These are phyloP conservation scores for Zymoseptoria brevis DNA, from an alignment of 2,329 filamentous ascomycete genomes.

Conservation along the genomic window DNA sequence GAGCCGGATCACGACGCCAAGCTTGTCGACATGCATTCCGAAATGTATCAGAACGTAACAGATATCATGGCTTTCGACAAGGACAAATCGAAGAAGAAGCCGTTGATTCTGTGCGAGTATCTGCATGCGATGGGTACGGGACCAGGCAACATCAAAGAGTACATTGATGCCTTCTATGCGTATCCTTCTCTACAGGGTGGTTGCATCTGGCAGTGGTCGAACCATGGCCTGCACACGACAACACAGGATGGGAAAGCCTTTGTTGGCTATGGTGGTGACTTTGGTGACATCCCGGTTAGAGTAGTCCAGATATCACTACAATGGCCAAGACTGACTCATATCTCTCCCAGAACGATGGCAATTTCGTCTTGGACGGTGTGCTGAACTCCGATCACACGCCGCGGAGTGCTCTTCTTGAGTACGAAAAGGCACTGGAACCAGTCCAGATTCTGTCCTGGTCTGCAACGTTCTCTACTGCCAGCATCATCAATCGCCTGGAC, in stretches of 20 bases:
- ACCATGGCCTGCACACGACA: slow-evolving; percentile 38
- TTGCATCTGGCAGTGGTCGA: slow-evolving; percentile 41
- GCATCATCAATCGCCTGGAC: slow-evolving; percentile 22
- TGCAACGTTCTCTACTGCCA: slow-evolving; percentile 14
- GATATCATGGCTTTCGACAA: slow-evolving; percentile 42
- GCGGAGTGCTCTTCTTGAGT: slow-evolving; percentile 35
- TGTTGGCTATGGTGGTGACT: slow-evolving; percentile 39
- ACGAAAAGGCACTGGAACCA: slow-evolving; percentile 39
- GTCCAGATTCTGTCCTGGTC: slow-evolving; percentile 30
- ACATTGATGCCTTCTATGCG: slow-evolving; percentile 55
- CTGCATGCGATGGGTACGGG: slow-evolving; percentile 66
- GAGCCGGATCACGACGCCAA: slow-evolving; percentile 55
- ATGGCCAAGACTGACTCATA: no score
- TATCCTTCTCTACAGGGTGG: slow-evolving; percentile 58
- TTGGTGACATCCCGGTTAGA: slow-evolving; percentile 29
- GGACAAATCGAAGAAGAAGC: slow-evolving; percentile 37
- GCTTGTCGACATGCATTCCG: slow-evolving; percentile 57
- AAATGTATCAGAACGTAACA: slow-evolving; percentile 56
- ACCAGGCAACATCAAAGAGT: slow-evolving; percentile 61
- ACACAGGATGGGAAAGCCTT: slow-evolving; percentile 32
- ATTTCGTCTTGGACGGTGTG: slow-evolving; percentile 41
- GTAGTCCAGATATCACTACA: no score
- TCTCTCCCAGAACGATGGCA: slow-evolving; percentile 28
- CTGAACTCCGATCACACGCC: slow-evolving; percentile 36
- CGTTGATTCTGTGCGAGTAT: slow-evolving; percentile 51